A percentile compares a stretch with the other conserved stretches of the same genome.
Evolutionary conservation across 2,329 filamentous ascomycete species (phyloP).

Genomic region (Colletotrichum shisoi): DNA sequence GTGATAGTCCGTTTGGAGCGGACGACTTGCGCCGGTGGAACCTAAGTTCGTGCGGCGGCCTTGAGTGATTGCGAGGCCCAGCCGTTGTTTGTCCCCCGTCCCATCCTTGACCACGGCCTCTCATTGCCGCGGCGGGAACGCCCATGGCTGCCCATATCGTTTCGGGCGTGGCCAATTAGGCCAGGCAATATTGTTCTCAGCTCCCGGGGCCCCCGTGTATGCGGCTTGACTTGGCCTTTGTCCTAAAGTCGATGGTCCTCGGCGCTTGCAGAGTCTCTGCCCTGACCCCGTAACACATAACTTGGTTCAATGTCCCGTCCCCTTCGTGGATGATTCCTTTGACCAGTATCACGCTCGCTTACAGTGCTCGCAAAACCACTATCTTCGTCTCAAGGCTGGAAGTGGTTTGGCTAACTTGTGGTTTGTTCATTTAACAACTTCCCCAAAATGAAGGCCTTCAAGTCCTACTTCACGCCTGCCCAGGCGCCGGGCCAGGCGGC

Average conservation of each 20-base stretch:
- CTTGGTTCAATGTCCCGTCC: constrained; percentile 24
- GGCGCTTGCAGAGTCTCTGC: constrained; percentile 15
- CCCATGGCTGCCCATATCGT: constrained; percentile 18
- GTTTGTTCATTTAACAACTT: constrained; percentile 30
- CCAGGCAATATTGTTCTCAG: constrained; percentile 30
- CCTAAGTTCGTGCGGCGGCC: constrained; percentile 18
- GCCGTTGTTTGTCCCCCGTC: constrained; percentile 20
- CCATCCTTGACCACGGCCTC: constrained; percentile 13
- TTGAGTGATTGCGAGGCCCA: constrained; percentile 17
- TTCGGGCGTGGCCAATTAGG: constrained; percentile 21
- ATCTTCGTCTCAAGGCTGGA: constrained; percentile 26
- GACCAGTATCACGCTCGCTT: constrained; percentile 18
- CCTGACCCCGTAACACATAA: constrained; percentile 29
- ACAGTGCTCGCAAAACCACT: constrained; percentile 9
- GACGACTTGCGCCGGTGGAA: constrained; percentile 24
- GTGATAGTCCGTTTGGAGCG: constrained; percentile 23
- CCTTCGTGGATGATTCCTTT: constrained; percentile 6
- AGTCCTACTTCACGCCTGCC: constrained; percentile 37
- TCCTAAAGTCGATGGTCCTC: background rate
- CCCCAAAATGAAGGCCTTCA: constrained; percentile 38
- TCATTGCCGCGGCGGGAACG: constrained; percentile 24
- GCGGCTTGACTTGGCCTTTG: constrained; percentile 32
- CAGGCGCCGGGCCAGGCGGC: constrained; percentile 20
- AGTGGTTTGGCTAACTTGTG: constrained; percentile 29
- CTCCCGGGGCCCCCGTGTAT: constrained; percentile 33